A percentile compares a stretch with the other conserved stretches of the same genome.
Conservation (phyloP, 2,329 filamentous ascomycete genomes). For the Trichoderma simmonsii region DNA sequence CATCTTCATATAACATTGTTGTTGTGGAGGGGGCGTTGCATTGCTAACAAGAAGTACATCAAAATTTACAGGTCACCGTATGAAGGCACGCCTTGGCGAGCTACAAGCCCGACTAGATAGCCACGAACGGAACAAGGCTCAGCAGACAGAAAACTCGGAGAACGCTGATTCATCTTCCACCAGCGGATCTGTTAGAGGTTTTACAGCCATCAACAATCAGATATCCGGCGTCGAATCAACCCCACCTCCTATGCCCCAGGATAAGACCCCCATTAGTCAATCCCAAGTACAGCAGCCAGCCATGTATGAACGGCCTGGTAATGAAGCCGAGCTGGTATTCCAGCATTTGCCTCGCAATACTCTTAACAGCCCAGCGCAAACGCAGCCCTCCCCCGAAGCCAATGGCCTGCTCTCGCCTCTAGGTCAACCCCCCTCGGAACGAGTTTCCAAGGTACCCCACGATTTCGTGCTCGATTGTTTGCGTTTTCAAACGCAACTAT, state of each 20-base stretch:
- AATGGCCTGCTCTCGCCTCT: conserved; percentile 24
- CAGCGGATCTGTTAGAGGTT: neutral
- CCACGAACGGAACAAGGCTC: conserved; percentile 24
- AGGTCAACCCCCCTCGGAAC: conserved; percentile 11
- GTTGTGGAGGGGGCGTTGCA: neutral
- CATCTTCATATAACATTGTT: neutral
- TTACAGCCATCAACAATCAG: conserved; percentile 6
- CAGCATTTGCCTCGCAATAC: conserved; percentile 14
- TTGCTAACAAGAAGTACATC: neutral
- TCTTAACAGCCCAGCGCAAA: conserved; percentile 24
- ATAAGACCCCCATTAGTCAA: conserved; percentile 1
- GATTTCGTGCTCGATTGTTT: conserved; percentile 28
- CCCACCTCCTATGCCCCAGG: conserved; percentile 17
- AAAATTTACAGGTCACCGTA: conserved; percentile 27
- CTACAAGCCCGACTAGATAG: conserved; percentile 31
- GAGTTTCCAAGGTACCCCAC: conserved; percentile 19
- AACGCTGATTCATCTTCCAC: neutral
- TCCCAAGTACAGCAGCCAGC: conserved; percentile 16
- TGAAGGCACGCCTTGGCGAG: conserved; percentile 32
- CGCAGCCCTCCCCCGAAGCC: conserved; percentile 20
- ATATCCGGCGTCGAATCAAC: conserved; percentile 5
- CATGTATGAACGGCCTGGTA: conserved; percentile 21
- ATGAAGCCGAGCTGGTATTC: conserved; percentile 20
- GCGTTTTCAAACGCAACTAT: conserved; percentile 27
- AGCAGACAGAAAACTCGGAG: conserved; percentile 4